phyloP scores from a whole-genome alignment of 2,329 filamentous ascomycete genomes.

The Penicillium oxalicum region DNA sequence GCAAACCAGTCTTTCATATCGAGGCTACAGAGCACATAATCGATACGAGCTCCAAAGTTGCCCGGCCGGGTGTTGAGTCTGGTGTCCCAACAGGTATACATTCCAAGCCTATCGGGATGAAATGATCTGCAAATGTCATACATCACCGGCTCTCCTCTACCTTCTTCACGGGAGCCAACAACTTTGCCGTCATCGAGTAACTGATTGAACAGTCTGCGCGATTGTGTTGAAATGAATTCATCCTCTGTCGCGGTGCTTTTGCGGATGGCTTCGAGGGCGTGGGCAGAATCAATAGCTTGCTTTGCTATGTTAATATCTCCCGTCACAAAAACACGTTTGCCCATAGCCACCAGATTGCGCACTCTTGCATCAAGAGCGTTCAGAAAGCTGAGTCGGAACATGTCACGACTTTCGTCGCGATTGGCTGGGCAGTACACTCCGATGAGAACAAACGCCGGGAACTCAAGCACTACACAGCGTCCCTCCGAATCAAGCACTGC shows the following conservation, averaged over 20 bases:
- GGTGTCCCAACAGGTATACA: conserved; percentile 98
- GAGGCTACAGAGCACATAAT: conserved; percentile 81
- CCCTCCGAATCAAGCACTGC: conserved; percentile 79
- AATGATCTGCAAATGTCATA: conserved; percentile 80
- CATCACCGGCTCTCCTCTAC: conserved; percentile 64
- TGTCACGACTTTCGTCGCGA: conserved; percentile 73
- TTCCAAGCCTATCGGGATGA: conserved; percentile 71
- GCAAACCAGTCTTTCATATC: conserved; percentile 74
- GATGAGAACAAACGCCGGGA: conserved; percentile 87
- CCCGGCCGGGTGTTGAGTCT: conserved; percentile 92
- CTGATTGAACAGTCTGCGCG: conserved; percentile 76
- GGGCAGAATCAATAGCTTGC: conserved; percentile 68
- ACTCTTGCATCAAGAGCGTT: conserved; percentile 74
- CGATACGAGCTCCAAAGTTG: conserved; percentile 87
- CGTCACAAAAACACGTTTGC: conserved; percentile 77
- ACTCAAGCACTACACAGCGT: conserved; percentile 83
- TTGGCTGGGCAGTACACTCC: conserved; percentile 90
- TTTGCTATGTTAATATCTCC: conserved; percentile 82
- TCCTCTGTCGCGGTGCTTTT: conserved; percentile 64
- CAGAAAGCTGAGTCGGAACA: conserved; percentile 76
- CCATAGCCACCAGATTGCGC: conserved; percentile 71
- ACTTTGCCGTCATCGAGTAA: conserved; percentile 70
- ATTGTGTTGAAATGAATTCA: conserved; percentile 66
- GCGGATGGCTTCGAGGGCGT: conserved; percentile 62
- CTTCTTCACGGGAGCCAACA: conserved; percentile 58